These are phyloP conservation scores for Boeremia lycopersici DNA, from an alignment of 2,329 filamentous ascomycete species.

Conservation along the genomic window DNA sequence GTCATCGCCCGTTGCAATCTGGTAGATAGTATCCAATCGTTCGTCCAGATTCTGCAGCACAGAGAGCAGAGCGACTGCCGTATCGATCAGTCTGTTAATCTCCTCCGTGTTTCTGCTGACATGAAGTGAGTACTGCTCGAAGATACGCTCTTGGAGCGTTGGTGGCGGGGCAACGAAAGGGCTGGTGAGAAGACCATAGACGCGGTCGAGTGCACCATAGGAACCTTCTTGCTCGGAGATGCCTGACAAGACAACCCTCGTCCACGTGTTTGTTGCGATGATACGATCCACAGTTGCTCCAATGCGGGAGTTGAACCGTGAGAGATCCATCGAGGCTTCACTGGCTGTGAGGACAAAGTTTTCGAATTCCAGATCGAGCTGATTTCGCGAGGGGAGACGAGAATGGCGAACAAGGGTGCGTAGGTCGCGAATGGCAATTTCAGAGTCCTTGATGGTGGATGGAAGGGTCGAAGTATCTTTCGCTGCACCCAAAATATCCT, in stretches of 20 bases:
- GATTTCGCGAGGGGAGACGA: conserved; percentile 68
- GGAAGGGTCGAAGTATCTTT: conserved; percentile 71
- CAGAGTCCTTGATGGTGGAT: conserved; percentile 78
- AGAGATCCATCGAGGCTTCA: conserved; percentile 68
- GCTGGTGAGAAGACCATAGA: conserved; percentile 56
- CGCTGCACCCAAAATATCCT: conserved; percentile 73
- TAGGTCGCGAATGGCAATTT: conserved; percentile 75
- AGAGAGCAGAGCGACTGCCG: conserved; percentile 70
- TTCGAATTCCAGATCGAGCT: conserved; percentile 77
- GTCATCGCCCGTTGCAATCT: conserved; percentile 69
- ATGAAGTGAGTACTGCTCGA: conserved; percentile 78
- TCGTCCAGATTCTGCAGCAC: conserved; percentile 72
- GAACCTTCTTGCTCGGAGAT: conserved; percentile 55
- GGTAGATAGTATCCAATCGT: conserved; percentile 71
- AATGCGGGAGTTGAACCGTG: conserved; percentile 77
- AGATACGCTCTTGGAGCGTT: conserved; percentile 57
- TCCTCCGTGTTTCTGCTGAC: conserved; percentile 72
- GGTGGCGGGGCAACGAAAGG: conserved; percentile 59
- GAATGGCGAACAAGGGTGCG: conserved; percentile 74
- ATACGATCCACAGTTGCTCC: conserved; percentile 75
- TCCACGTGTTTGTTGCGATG: conserved; percentile 77
- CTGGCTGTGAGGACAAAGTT: conserved; percentile 74
- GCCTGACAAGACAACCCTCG: conserved; percentile 69
- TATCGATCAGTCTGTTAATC: conserved; percentile 69
- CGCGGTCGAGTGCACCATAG: conserved; percentile 47